Conservation (phyloP, 1,284 basidiomycete species). For the Malassezia caprae region DNA sequence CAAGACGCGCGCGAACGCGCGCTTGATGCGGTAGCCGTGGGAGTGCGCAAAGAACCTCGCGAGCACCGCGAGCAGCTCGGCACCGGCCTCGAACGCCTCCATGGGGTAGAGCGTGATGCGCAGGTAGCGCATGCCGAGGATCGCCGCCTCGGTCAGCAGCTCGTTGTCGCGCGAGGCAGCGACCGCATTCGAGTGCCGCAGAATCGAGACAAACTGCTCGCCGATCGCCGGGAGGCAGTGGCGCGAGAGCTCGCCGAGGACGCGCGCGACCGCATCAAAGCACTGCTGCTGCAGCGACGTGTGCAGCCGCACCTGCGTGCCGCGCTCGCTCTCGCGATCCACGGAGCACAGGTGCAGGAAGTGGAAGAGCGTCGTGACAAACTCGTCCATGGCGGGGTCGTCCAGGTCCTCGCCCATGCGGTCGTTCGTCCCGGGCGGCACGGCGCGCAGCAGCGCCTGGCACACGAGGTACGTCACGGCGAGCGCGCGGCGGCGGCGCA, state of each 20-base stretch:
- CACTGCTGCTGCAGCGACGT: conserved; percentile 27
- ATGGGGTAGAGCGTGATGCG: conserved; percentile 61
- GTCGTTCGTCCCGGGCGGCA: conserved; percentile 6
- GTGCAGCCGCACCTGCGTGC: conserved; percentile 19
- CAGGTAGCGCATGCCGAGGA: conserved; percentile 38
- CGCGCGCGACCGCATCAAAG: conserved; percentile 34
- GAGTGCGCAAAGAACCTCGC: conserved; percentile 72
- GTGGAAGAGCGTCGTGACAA: conserved; percentile 31
- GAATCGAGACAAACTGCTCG: conserved; percentile 39
- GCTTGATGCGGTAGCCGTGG: conserved; percentile 74
- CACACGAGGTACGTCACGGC: conserved; percentile 25
- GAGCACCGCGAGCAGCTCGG: conserved; percentile 76
- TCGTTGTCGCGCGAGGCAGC: conserved; percentile 33
- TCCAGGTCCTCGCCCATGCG: conserved; percentile 13
- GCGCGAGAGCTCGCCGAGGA: conserved; percentile 40
- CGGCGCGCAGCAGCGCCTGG: conserved; percentile 2
- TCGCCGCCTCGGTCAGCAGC: conserved; percentile 32
- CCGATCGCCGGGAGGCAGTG: conserved; percentile 32
- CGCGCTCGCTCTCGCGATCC: conserved; percentile 28
- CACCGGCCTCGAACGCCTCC: conserved; percentile 82
- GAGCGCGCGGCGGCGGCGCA: conserved; percentile 28
- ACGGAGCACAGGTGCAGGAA: conserved; percentile 35
- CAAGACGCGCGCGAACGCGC: conserved; percentile 73
- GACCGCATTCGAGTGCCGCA: conserved; percentile 30
- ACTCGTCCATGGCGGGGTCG: conserved; percentile 13